Evolutionary conservation across 1,284 basidiomycete genomes (phyloP).

Genomic region (Retiboletus flavoniger): DNA sequence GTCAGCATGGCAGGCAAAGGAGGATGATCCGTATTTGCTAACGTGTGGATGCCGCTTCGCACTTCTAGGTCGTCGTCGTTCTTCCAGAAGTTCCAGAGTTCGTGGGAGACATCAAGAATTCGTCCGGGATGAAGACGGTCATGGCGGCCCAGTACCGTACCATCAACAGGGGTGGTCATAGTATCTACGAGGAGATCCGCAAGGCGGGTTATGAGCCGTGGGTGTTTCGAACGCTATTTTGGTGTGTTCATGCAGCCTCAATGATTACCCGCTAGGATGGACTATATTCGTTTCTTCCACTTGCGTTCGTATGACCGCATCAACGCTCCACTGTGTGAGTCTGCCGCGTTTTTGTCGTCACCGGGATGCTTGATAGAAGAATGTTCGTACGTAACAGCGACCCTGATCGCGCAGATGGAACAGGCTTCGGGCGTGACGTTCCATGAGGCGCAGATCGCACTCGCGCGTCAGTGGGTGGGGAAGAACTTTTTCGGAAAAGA

Average conservation of each 20-base stretch:
- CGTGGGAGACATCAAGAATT: slow-evolving; percentile 74
- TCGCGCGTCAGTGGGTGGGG: slow-evolving; percentile 80
- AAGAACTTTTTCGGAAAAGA: slow-evolving; percentile 40
- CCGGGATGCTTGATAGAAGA: slow-evolving; percentile 1
- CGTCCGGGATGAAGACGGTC: slow-evolving; percentile 67
- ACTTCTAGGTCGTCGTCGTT: slow-evolving; percentile 64
- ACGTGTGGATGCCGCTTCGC: slow-evolving; percentile 1
- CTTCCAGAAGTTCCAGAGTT: slow-evolving; percentile 86
- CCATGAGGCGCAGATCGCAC: slow-evolving; percentile 82
- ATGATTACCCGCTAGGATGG: slow-evolving; percentile 45
- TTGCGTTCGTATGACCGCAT: slow-evolving; percentile 89
- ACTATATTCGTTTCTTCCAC: slow-evolving; percentile 88
- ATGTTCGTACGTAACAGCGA: slow-evolving; percentile 34
- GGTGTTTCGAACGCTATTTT: slow-evolving; percentile 33
- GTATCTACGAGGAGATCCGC: slow-evolving; percentile 82
- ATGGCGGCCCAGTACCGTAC: slow-evolving; percentile 82
- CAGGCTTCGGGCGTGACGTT: slow-evolving; percentile 75
- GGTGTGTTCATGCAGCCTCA: background rate
- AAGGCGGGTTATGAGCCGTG: slow-evolving; percentile 81
- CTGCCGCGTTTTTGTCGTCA: background rate
- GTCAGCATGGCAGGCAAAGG: slow-evolving; percentile 32
- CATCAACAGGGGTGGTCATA: slow-evolving; percentile 84
- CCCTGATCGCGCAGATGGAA: slow-evolving; percentile 71
- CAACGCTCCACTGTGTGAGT: slow-evolving; percentile 69
- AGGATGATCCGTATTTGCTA: background rate